These are phyloP conservation scores for Logfia minima DNA, from an alignment of 129 eudicot genomes.

Conservation along the genomic window DNA sequence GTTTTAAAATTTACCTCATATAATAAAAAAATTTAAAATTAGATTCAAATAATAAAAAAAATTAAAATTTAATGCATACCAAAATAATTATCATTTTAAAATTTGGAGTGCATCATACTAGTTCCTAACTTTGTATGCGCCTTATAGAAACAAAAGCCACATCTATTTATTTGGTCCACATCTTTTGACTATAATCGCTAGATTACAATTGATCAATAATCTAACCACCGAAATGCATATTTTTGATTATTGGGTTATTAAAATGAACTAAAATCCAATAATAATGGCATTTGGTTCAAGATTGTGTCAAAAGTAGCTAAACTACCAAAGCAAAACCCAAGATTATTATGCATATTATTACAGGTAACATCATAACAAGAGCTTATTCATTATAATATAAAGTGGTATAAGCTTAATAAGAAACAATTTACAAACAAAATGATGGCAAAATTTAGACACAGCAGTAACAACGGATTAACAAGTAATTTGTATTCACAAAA, in stretches of 20 bases:
- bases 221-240: constrained; percentile 13
- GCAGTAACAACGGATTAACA: constrained; percentile 14
- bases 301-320: neutral
- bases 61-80: no score
- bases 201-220: constrained; percentile 11
- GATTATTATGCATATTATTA: neutral
- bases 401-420: neutral
- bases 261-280: neutral
- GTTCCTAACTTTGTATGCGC: neutral
- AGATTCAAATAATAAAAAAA: no score
- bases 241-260: neutral
- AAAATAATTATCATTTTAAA: no score
- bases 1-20: no score
- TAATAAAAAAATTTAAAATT: no score
- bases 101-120: neutral
- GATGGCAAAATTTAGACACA: neutral
- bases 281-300: neutral
- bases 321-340: neutral
- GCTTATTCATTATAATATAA: neutral
- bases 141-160: constrained; percentile 16
- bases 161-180: constrained; percentile 13
- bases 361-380: neutral
- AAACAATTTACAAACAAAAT: neutral
- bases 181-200: neutral
- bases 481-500: constrained; percentile 10